Conservation (phyloP, 2,329 filamentous ascomycete species). For the Cordyceps javanica region DNA sequence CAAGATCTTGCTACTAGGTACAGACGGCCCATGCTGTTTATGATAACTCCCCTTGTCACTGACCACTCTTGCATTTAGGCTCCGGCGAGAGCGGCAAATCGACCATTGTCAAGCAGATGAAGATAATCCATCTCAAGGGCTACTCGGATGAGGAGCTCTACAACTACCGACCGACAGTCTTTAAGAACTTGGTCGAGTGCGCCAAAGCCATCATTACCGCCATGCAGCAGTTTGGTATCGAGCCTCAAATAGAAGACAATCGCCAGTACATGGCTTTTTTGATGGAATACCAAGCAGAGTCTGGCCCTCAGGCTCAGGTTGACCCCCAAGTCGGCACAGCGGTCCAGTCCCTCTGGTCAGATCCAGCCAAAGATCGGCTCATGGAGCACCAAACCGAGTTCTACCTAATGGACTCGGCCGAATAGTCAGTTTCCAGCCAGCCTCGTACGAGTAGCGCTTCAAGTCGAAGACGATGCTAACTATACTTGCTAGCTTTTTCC, state of each 20-base stretch:
- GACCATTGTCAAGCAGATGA: constrained; percentile 99
- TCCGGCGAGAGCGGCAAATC: constrained; percentile 98
- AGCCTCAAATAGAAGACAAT: constrained; percentile 66
- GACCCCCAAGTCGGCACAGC: constrained; percentile 76
- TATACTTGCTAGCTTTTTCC: constrained; percentile 70
- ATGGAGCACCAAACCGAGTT: constrained; percentile 97
- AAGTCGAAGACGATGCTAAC: background rate
- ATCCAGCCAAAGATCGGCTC: constrained; percentile 73
- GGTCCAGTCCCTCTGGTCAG: constrained; percentile 82
- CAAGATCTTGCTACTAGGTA: constrained; percentile 96
- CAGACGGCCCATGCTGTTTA: constrained; percentile 22
- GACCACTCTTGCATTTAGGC: constrained; percentile 46
- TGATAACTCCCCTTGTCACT: background rate
- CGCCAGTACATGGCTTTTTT: constrained; percentile 72
- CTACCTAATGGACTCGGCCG: constrained; percentile 97
- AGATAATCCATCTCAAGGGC: constrained; percentile 98
- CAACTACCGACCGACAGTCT: constrained; percentile 92
- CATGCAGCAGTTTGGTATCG: constrained; percentile 86
- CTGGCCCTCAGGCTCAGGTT: constrained; percentile 80
- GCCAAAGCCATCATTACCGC: constrained; percentile 87
- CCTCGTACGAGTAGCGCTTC: constrained; percentile 8
- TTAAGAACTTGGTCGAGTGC: constrained; percentile 97
- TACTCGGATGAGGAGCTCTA: constrained; percentile 91
- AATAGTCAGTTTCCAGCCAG: constrained; percentile 65
- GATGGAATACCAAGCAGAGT: constrained; percentile 81